Conservation (phyloP, 2,329 filamentous ascomycete genomes). For the Akanthomyces lecanii region DNA sequence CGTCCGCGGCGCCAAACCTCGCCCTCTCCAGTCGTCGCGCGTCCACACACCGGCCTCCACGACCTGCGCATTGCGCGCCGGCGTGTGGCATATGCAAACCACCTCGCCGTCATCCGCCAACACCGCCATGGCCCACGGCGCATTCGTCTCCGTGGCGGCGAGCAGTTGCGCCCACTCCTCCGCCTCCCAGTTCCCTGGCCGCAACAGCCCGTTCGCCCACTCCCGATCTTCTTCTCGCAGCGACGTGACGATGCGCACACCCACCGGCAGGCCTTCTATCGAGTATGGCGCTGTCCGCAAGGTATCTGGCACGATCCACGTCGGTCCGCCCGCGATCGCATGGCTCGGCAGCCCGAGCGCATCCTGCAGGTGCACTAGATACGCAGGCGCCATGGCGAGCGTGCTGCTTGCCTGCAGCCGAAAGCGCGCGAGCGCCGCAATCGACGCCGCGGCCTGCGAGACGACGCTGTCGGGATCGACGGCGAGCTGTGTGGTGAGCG, state of each 20-base stretch:
- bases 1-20: background rate
- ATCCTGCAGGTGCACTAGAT: background rate
- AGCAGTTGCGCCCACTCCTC: background rate
- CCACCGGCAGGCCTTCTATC: background rate
- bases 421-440: background rate
- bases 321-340: background rate
- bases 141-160: background rate
- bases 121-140: background rate
- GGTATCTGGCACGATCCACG: background rate
- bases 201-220: background rate
- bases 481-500: background rate
- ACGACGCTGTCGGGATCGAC: background rate
- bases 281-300: background rate
- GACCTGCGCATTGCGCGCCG: constrained; percentile 1
- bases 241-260: background rate
- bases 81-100: constrained; percentile 5
- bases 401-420: background rate
- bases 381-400: background rate
- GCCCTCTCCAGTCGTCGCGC: background rate
- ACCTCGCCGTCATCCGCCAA: background rate
- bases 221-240: background rate
- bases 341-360: background rate
- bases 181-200: background rate
- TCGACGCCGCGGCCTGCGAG: background rate
- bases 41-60: constrained; percentile 11